Conservation (phyloP, 441 rosid genomes). For the Biscutella laevigata region DNA sequence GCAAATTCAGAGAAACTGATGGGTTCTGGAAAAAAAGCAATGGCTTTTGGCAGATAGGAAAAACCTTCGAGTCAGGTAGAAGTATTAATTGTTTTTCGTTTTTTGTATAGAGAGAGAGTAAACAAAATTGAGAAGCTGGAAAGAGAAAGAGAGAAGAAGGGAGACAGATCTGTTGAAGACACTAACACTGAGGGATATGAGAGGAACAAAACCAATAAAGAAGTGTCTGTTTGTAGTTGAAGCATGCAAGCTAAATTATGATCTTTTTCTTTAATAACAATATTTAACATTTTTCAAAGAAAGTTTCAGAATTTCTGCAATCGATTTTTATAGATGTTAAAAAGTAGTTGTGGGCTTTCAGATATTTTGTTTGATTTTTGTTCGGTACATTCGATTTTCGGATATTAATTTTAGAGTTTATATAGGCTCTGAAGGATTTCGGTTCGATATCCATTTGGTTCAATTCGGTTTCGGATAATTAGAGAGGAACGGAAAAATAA, state of each 20-base stretch:
- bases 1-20: constrained; percentile 39
- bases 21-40: constrained; percentile 36
- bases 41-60: constrained; percentile 20
- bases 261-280: not conserved
- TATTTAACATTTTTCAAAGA: not conserved
- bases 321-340: no score
- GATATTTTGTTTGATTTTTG: no score
- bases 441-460: no score
- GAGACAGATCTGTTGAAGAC: constrained; percentile 39
- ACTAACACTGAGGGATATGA: constrained; percentile 17
- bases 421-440: no score
- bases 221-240: constrained; percentile 38
- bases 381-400: no score
- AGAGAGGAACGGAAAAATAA: no score
- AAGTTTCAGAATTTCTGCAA: not conserved
- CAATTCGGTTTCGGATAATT: no score
- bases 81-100: not conserved
- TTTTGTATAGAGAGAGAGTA: not conserved
- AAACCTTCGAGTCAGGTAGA: constrained; percentile 2
- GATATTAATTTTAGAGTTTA: no score
- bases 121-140: constrained; percentile 20
- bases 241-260: constrained; percentile 32
- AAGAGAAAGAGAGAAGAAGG: constrained; percentile 5
- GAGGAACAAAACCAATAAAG: constrained; percentile 38
- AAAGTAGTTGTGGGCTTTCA: no score